phyloP scores from a whole-genome alignment of 495 filamentous ascomycete species.

The Lophium mytilinum region DNA sequence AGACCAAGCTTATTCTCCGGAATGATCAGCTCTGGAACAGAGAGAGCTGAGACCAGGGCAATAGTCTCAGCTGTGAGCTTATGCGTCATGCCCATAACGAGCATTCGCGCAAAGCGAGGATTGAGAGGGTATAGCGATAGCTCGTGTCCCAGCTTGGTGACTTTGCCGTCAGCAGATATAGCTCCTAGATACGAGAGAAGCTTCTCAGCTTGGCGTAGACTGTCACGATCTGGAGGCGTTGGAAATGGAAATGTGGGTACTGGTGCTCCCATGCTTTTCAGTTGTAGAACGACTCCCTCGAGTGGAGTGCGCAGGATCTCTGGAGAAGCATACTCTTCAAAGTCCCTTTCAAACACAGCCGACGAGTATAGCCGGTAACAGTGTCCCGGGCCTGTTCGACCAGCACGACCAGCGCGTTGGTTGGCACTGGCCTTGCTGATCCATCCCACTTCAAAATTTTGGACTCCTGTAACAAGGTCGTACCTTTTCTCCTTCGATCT shows the following conservation, averaged over 20 bases:
- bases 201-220: conserved; percentile 77
- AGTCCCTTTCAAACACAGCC: conserved; percentile 87
- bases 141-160: conserved; percentile 66
- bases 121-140: conserved; percentile 84
- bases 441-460: conserved; percentile 92
- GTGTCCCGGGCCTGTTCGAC: conserved; percentile 91
- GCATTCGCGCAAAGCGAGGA: conserved; percentile 83
- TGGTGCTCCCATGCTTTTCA: conserved; percentile 91
- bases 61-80: conserved; percentile 79
- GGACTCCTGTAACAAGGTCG: conserved; percentile 75
- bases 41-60: conserved; percentile 79
- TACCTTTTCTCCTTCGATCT: conserved; percentile 87
- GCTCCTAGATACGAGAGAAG: conserved; percentile 55
- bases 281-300: conserved; percentile 83
- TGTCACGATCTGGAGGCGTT: conserved; percentile 74
- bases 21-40: conserved; percentile 83
- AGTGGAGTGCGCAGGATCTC: conserved; percentile 90
- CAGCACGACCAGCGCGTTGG: conserved; percentile 89
- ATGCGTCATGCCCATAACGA: conserved; percentile 77
- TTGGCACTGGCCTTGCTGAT: conserved; percentile 94
- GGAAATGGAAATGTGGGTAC: conserved; percentile 97
- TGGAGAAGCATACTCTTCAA: conserved; percentile 74
- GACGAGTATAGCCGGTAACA: conserved; percentile 92
- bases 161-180: conserved; percentile 53
- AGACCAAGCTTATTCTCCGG: conserved; percentile 69